Evolutionary conservation across 192 early-diverging fungal genomes (phyloP).

Genomic region (Diversispora eburnea): DNA sequence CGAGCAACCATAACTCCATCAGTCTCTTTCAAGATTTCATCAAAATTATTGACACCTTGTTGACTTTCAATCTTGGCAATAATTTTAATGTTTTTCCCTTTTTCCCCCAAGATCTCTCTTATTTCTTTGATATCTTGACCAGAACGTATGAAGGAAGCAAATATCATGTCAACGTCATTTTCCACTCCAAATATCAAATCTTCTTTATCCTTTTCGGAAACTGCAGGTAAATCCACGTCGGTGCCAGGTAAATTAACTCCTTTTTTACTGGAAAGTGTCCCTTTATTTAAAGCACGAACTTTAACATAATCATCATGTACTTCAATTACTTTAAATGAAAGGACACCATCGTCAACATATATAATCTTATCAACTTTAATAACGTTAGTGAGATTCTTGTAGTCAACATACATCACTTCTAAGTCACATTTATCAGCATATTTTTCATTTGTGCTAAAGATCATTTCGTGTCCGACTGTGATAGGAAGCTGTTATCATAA

Average conservation of each 20-base stretch:
- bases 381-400: constrained; percentile 73
- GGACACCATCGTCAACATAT: constrained; percentile 92
- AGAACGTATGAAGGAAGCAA: constrained; percentile 95
- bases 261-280: constrained; percentile 86
- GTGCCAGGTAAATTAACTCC: constrained; percentile 94
- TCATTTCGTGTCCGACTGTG: constrained; percentile 73
- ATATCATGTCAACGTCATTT: constrained; percentile 91
- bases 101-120: constrained; percentile 75
- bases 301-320: constrained; percentile 51
- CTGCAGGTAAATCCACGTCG: constrained; percentile 87
- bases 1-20: constrained; percentile 99
- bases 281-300: constrained; percentile 81
- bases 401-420: constrained; percentile 76
- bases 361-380: constrained; percentile 71
- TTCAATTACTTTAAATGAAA: constrained; percentile 90
- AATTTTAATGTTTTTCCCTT: constrained; percentile 87
- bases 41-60: constrained; percentile 98
- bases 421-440: constrained; percentile 58
- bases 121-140: constrained; percentile 89
- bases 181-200: constrained; percentile 91
- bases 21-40: constrained; percentile 88
- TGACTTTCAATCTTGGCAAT: constrained; percentile 98
- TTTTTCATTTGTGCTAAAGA: constrained; percentile 64
- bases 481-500: constrained; percentile 46
- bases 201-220: constrained; percentile 90